Percentiles rank a stretch among this genome's conserved stretches.
Conservation (phyloP, 1,284 basidiomycete genomes). For the Sanghuangporus weigelae region DNA sequence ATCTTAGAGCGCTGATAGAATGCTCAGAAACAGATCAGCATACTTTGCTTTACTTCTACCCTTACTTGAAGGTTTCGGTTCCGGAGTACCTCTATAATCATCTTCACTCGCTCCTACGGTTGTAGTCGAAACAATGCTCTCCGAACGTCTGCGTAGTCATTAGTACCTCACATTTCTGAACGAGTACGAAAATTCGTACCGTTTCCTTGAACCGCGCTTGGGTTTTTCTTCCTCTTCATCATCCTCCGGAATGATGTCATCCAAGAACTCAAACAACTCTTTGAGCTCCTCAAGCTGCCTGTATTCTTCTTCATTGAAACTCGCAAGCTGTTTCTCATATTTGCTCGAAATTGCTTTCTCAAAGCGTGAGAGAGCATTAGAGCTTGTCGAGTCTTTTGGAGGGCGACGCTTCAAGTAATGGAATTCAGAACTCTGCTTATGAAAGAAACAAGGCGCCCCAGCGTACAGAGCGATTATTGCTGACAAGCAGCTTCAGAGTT, state of each 20-base stretch:
- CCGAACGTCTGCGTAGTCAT: slow-evolving; percentile 28
- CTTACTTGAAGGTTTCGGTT: slow-evolving; percentile 22
- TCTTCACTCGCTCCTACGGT: slow-evolving; percentile 28
- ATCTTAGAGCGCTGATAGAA: slow-evolving; percentile 3
- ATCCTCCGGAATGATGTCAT: slow-evolving; percentile 41
- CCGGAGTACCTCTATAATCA: slow-evolving; percentile 23
- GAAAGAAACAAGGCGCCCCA: slow-evolving; percentile 7
- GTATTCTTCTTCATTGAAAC: slow-evolving; percentile 68
- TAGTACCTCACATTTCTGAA: neutral
- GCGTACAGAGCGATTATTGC: slow-evolving; percentile 55
- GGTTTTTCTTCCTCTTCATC: slow-evolving; percentile 45
- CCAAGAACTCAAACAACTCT: slow-evolving; percentile 62
- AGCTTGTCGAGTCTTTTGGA: slow-evolving; percentile 60
- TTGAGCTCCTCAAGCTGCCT: slow-evolving; percentile 53
- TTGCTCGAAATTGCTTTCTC: slow-evolving; percentile 51
- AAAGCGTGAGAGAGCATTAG: slow-evolving; percentile 70
- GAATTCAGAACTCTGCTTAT: neutral
- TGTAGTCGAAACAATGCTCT: slow-evolving; percentile 30
- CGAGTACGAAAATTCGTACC: slow-evolving; percentile 21
- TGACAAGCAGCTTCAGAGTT: slow-evolving; percentile 56
- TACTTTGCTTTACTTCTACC: slow-evolving; percentile 30
- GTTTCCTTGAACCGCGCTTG: slow-evolving; percentile 34
- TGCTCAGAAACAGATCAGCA: slow-evolving; percentile 1
- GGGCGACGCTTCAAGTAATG: slow-evolving; percentile 56
- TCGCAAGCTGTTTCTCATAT: slow-evolving; percentile 53